Conservation (phyloP, 768 basidiomycete species). For the Macrocybe gigantea region DNA sequence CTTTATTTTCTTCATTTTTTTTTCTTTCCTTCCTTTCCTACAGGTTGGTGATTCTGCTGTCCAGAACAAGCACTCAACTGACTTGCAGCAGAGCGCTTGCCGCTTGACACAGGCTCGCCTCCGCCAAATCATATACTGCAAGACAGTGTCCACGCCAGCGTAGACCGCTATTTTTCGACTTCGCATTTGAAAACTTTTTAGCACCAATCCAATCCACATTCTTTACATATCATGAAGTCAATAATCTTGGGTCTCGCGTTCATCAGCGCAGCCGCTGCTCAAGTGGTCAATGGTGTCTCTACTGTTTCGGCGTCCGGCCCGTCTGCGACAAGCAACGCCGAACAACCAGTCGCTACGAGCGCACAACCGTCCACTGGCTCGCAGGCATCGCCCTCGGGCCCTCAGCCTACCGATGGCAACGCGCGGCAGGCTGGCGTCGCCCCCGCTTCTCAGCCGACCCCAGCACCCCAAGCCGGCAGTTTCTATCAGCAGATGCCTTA, state of each 20-base stretch:
- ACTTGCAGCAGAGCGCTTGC: conserved; percentile 35
- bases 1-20: conserved; percentile 25
- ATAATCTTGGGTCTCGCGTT: conserved; percentile 54
- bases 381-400: no score
- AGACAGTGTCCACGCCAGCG: conserved; percentile 64
- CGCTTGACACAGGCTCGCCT: conserved; percentile 28
- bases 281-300: conserved; percentile 44
- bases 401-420: no score
- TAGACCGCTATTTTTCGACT: conserved; percentile 59
- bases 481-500: conserved; percentile 53
- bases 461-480: conserved; percentile 12
- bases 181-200: conserved; percentile 27
- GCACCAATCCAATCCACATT: conserved; percentile 37
- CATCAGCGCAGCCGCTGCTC: conserved; percentile 50
- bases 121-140: conserved; percentile 46
- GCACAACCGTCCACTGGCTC: conserved; percentile 1
- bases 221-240: conserved; percentile 55
- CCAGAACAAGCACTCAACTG: background rate
- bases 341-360: conserved; percentile 12
- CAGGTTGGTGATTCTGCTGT: conserved; percentile 22
- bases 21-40: conserved; percentile 30
- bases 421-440: conserved; percentile 6
- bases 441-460: conserved; percentile 15
- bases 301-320: conserved; percentile 27
- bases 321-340: conserved; percentile 10